Base-by-base conservation (phyloP, 2,329 filamentous ascomycete species). In the Aspergillus chevalieri region DNA sequence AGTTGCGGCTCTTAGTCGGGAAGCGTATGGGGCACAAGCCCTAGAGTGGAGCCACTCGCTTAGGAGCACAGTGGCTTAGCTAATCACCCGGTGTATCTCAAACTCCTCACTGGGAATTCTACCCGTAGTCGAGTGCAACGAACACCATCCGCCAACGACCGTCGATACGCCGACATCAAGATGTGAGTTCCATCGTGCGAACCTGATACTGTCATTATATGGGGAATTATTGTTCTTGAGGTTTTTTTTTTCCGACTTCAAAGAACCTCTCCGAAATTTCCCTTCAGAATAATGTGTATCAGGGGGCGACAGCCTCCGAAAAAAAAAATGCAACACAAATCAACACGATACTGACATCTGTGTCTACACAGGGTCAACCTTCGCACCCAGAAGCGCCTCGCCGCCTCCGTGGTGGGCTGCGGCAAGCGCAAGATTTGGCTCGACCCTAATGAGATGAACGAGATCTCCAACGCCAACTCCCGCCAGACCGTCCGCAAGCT, bases 371-470 rank as follows among this genome's bases (percentile, higher is more conserved):
- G 93, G 93, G 91, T 95, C 87, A 97, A 97, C 78, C 87, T 98
- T 79, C 87, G 86, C 79, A 97, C 93, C 78, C 94, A 98, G 86
- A 98, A 98, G 87, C 92, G 94, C 82, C 91, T 98, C 73, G 93
- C 93, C 77, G 89, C 93, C 74, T 88, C 92, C 79, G 93, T 98
- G 78, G 89, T 95, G 77, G 90, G 90, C 84, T 95, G 89, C 82
- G 93, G 93, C 77, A 86, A 98, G 88, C 89, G 92, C 86, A 98
- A 98, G 89, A 95, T 98, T 81, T 98, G 93, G 93, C 91, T 98
- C 76, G 93, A 98, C 80, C 93, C 93, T 78, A 97, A 94, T 78
- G 93, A 98, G 83, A 85, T 91, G 80, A 93, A 80, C 83, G 93
- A 98, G 81, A 98, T 98, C 82, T 90, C 88, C 82, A 97, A 96